Percentiles rank a stretch among this genome's conserved stretches.
phyloP scores from a whole-genome alignment of 257 asterid genomes.

The Cruciata laevipes region DNA sequence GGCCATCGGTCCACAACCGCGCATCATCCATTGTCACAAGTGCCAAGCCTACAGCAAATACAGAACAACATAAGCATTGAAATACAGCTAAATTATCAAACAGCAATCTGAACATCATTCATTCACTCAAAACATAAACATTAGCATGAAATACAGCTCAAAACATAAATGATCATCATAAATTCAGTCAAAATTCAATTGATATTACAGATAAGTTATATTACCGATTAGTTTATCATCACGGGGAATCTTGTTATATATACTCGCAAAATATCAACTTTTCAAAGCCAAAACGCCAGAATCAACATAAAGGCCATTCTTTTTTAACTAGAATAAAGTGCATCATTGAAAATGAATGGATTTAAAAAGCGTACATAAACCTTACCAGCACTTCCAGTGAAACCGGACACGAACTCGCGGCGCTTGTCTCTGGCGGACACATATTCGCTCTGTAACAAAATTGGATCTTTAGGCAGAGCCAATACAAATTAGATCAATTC shows the following conservation, averaged over 20 bases:
- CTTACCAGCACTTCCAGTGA: slow-evolving; percentile 90
- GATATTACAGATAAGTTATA: background rate
- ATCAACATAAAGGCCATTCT: background rate
- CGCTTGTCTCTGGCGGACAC: slow-evolving; percentile 86
- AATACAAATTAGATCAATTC: background rate
- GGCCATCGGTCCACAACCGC: slow-evolving; percentile 90
- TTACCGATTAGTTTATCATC: no score
- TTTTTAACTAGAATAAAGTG: background rate
- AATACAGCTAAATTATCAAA: background rate
- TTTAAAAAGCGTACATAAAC: slow-evolving; percentile 12
- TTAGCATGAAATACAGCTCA: no score
- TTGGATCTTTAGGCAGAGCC: background rate
- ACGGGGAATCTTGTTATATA: background rate
- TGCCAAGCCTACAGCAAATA: slow-evolving; percentile 65
- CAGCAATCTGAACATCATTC: background rate
- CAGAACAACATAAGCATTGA: background rate
- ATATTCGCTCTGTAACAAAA: slow-evolving; percentile 76
- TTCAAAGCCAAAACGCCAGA: background rate
- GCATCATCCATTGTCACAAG: slow-evolving; percentile 76
- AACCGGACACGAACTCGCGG: slow-evolving; percentile 84
- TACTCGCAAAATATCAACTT: no score
- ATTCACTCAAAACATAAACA: no score
- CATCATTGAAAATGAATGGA: background rate
- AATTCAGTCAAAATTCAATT: background rate
- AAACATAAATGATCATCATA: no score